Base-by-base conservation (phyloP, 129 eudicot species). In the Pulicaria dysenterica region DNA sequence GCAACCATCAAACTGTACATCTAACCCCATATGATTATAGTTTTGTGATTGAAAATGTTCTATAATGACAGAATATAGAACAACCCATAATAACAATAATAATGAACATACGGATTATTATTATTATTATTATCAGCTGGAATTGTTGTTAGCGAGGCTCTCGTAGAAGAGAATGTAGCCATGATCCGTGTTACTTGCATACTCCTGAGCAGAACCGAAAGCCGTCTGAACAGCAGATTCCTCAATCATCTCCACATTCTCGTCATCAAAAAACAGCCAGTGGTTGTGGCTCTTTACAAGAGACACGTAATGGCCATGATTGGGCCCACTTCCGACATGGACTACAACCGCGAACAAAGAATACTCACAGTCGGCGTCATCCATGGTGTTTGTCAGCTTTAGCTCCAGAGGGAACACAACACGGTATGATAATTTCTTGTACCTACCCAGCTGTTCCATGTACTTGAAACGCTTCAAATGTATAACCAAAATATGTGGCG, bases 251-350 rank as follows among this genome's bases (percentile, higher is more conserved):
- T 91, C 97, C 69, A 86, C 97, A 44, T 88, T 91, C 78, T 91
- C 97, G 44, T 91, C 97, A 7, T 88, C 97, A 58, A 91, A 91
- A 79, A 86, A 88, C 76, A 91, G 70, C 97, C 97, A 91, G 72
- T 86, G 97, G 79, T 88, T 84, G 75, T 91, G 97, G 78, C 97
- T 92, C 77, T 92, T 92, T 38, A 92, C 96, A 5, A 88, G 90
- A 65, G 96, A 86, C 6, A 88, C 96, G 48, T 92, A 92, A 50
- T 92, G 97, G 14, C 97, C 96, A 15, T 91, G 96, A 80, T 91
- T 91, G 41, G 97, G 31, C 31, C 31, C 31, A 24, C 31, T 24
- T 24, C 97, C 97, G 0, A 91, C 97, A 42, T 91, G 97, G 45
- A 92, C 96, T 13, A 92, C 97, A 11, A 92, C 97, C 7, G 93